Evolutionary conservation across 208 protist species (phyloP), one percentile per base, ranked within the genome.

Genomic region (Trypanosoma avium): DNA sequence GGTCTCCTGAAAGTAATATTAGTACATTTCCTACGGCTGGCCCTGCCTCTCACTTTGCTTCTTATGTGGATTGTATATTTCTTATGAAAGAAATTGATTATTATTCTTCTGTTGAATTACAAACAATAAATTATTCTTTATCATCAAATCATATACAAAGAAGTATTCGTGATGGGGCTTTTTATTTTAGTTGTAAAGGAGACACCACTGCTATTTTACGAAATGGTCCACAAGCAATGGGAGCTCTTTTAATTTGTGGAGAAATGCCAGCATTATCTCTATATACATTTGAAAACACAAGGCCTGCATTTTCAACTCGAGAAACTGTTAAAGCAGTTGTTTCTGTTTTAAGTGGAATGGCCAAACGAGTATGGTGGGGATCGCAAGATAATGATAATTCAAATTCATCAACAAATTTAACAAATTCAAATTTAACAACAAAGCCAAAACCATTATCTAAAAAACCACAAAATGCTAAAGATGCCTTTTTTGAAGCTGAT

Each of bases 11-110:
- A 0, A 84, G 68, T 19, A 73, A 57, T n/a, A 59, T 62, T 10
- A 83, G 64, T 45, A 47, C 77, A 0, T 92, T 80, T 60, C 85
- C 88, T 3, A 58, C 79, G n/a, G 85, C 79, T 3, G 88, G 88
- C 3, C 81, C 82, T 19, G 82, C 83, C 13, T 55, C 70, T 26
- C 60, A 73, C 36, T 82, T 88, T 58, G 78, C 81, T 0, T 64
- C 62, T 1, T 56, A 81, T 57, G 63, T 94, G n/a, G 55, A 67
- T 56, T 56, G 19, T 19, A 70, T 90, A 2, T 83, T 79, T 46
- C 49, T 75, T 6, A 49, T 86, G 4, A 53, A 60, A 24, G 56
- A 67, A 21, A 42, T 54, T 10, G n/a, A 57, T 8, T 19, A 49
- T 4, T 86, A 80, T 63, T 79, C 87, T 26, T 9, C 50, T n/a